Evolutionary conservation across 2,329 filamentous ascomycete species (phyloP).

Genomic region (Trichophyton schoenleinii): DNA sequence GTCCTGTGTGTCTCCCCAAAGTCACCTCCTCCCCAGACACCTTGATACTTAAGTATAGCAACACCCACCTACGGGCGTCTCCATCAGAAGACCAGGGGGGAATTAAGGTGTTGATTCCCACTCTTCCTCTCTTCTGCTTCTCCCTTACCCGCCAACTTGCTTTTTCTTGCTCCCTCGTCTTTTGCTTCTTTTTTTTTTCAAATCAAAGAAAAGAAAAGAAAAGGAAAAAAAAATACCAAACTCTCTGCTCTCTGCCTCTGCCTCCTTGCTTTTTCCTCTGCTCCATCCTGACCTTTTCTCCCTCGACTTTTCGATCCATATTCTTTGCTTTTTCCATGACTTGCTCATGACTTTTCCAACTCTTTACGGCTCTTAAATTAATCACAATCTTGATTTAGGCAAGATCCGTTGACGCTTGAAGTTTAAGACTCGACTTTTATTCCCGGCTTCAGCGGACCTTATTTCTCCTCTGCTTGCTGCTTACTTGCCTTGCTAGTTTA

Average conservation of each 20-base stretch:
- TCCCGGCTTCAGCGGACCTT: slow-evolving; percentile 5
- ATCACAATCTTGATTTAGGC: slow-evolving; percentile 6
- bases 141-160: neutral
- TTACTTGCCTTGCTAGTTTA: neutral
- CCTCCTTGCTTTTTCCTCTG: neutral
- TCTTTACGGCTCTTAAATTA: slow-evolving; percentile 6
- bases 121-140: neutral
- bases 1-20: slow-evolving; percentile 3
- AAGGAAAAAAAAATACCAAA: no score
- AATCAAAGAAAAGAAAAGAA: neutral
- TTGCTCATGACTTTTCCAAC: slow-evolving; percentile 5
- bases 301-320: neutral
- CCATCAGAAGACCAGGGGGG: slow-evolving; percentile 1
- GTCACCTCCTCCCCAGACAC: neutral
- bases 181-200: neutral
- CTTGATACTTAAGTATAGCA: neutral
- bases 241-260: neutral
- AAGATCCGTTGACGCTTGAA: slow-evolving; percentile 5
- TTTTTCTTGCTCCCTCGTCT: neutral
- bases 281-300: neutral
- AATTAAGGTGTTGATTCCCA: neutral
- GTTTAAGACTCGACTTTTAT: slow-evolving; percentile 5
- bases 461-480: neutral
- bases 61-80: neutral
- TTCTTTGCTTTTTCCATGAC: slow-evolving; percentile 3